phyloP scores from a whole-genome alignment of 1,284 basidiomycete species.

The Cystobasidiaceae sp. region DNA sequence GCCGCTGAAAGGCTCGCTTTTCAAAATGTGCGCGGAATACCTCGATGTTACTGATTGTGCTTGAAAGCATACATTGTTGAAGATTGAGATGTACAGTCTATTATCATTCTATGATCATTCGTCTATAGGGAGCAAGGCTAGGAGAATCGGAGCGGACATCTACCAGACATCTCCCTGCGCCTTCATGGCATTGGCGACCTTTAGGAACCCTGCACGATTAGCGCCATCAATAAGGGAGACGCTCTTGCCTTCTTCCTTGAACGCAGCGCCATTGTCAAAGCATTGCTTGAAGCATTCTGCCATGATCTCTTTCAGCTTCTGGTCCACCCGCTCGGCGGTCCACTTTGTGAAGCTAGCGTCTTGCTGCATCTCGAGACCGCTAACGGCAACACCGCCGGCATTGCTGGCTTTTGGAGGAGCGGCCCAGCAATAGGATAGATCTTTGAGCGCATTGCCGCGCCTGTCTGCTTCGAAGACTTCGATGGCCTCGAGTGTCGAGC shows the following conservation, averaged over 20 bases:
- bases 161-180: conserved; percentile 71
- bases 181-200: conserved; percentile 60
- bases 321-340: conserved; percentile 64
- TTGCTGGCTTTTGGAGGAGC: conserved; percentile 69
- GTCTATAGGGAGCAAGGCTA: too few relatives aligned
- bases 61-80: too few relatives aligned
- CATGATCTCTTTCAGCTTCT: conserved; percentile 71
- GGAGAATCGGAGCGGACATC: conserved; percentile 29
- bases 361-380: conserved; percentile 75
- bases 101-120: too few relatives aligned
- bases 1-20: too few relatives aligned
- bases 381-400: conserved; percentile 59
- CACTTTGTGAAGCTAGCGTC: conserved; percentile 65
- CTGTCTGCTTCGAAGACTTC: conserved; percentile 65
- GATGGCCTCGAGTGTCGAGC: conserved; percentile 57
- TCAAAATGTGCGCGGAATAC: too few relatives aligned
- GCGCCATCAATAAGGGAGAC: conserved; percentile 65
- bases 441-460: conserved; percentile 48
- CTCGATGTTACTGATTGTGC: too few relatives aligned
- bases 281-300: conserved; percentile 60
- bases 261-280: conserved; percentile 58
- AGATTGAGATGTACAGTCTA: too few relatives aligned
- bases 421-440: conserved; percentile 55
- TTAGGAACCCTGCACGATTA: conserved; percentile 72
- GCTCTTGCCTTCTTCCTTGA: conserved; percentile 55